Conservation (phyloP, 1,284 basidiomycete species). For the Ustilago hordei region DNA sequence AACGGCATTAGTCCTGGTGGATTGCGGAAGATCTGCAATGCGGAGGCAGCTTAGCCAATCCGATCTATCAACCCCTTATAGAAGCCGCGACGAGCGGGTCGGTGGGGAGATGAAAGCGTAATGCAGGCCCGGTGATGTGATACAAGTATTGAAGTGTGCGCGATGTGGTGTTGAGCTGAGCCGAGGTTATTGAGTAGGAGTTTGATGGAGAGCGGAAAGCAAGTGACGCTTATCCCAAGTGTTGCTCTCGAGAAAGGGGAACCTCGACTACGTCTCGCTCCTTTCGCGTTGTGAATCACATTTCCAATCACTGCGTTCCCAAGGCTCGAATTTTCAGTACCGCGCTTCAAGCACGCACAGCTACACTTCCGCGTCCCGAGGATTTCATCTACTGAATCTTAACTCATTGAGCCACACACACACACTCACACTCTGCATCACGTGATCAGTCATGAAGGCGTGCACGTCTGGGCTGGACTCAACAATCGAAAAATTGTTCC, state of each 20-base stretch:
- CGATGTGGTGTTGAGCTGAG: background rate
- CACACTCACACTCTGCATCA: too few species aligned
- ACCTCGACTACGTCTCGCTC: background rate
- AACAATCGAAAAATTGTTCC: too few species aligned
- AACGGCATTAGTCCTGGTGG: background rate
- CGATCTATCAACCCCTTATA: background rate
- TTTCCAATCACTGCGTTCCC: slow-evolving; percentile 6
- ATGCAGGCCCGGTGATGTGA: background rate
- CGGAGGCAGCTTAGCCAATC: background rate
- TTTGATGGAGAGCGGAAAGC: background rate
- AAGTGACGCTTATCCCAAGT: background rate
- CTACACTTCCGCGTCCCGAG: slow-evolving; percentile 9
- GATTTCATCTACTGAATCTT: too few species aligned
- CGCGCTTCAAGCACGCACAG: background rate
- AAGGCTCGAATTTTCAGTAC: background rate
- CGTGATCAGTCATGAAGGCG: too few species aligned
- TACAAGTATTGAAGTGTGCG: too few species aligned
- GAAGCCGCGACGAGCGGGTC: background rate
- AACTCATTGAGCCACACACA: too few species aligned
- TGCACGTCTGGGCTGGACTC: too few species aligned
- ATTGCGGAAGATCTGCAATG: background rate
- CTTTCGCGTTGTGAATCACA: background rate
- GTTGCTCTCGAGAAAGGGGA: slow-evolving; percentile 7
- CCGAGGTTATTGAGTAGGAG: background rate
- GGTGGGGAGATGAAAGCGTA: background rate